phyloP scores from a whole-genome alignment of 2,329 filamentous ascomycete species.

The Fusarium virguliforme region DNA sequence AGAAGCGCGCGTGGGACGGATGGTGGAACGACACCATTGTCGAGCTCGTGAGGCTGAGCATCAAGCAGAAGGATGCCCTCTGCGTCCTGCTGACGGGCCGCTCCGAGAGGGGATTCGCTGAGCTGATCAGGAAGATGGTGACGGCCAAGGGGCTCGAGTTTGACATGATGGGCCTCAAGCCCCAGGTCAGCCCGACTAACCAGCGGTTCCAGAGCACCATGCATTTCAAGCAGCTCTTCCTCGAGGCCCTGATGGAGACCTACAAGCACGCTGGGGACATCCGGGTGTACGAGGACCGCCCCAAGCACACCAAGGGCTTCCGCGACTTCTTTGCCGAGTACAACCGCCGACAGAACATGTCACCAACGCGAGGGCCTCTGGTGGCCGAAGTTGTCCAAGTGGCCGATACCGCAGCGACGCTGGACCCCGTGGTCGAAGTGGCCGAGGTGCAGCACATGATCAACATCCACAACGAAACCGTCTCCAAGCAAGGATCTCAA shows the following conservation, averaged over 20 bases:
- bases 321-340: constrained; percentile 86
- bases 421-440: constrained; percentile 85
- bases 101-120: constrained; percentile 81
- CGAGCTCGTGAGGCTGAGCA: constrained; percentile 84
- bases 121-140: constrained; percentile 86
- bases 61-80: constrained; percentile 86
- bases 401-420: constrained; percentile 78
- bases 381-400: constrained; percentile 89
- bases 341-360: constrained; percentile 72
- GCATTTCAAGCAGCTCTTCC: constrained; percentile 91
- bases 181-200: constrained; percentile 83
- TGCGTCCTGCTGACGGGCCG: constrained; percentile 91
- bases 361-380: constrained; percentile 75
- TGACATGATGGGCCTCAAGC: constrained; percentile 91
- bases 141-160: constrained; percentile 85
- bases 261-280: constrained; percentile 89
- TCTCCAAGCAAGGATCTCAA: constrained; percentile 55
- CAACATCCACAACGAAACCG: constrained; percentile 83
- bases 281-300: constrained; percentile 79
- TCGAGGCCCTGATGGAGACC: constrained; percentile 86
- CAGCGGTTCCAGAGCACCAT: constrained; percentile 88
- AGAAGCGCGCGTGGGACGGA: constrained; percentile 86
- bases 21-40: constrained; percentile 98
- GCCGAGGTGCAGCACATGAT: constrained; percentile 91
- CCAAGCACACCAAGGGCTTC: constrained; percentile 83